Conservation (phyloP, 2,329 filamentous ascomycete genomes). For the Alternaria conjuncta region DNA sequence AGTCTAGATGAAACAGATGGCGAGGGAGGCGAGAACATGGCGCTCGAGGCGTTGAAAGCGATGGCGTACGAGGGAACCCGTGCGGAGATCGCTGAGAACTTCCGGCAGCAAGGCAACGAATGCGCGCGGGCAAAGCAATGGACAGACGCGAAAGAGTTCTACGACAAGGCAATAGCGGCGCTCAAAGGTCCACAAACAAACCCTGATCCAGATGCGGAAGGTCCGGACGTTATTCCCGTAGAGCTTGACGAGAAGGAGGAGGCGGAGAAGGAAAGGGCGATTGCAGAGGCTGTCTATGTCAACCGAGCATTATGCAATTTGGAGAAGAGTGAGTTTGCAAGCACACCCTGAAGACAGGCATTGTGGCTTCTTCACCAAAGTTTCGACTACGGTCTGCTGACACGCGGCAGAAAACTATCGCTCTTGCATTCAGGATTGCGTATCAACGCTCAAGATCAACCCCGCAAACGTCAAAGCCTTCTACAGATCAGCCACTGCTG, state of each 20-base stretch:
- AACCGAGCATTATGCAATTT: conserved; percentile 93
- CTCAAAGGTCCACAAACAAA: conserved; percentile 65
- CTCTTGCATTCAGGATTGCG: conserved; percentile 84
- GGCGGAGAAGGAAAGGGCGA: conserved; percentile 64
- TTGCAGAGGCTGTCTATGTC: conserved; percentile 78
- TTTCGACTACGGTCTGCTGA: neutral
- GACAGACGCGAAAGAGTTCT: conserved; percentile 88
- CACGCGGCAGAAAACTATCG: conserved; percentile 75
- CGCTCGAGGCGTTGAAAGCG: conserved; percentile 85
- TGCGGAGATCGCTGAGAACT: conserved; percentile 79
- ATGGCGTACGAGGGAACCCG: conserved; percentile 92
- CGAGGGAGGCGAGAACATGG: conserved; percentile 74
- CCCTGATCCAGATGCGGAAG: conserved; percentile 49
- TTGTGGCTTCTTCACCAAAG: neutral
- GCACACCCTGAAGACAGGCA: neutral
- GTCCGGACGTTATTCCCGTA: conserved; percentile 50
- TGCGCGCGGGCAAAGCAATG: conserved; percentile 76
- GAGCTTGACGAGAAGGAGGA: conserved; percentile 66
- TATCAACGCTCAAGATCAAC: conserved; percentile 78
- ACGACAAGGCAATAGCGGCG: conserved; percentile 81
- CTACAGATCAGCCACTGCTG: conserved; percentile 81
- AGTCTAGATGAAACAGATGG: conserved; percentile 71
- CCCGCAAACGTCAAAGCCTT: conserved; percentile 84
- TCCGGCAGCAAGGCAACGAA: conserved; percentile 93
- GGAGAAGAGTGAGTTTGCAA: conserved; percentile 66